Evolutionary conservation across 306 rosid species (phyloP).

Genomic region (Malus asiatica): DNA sequence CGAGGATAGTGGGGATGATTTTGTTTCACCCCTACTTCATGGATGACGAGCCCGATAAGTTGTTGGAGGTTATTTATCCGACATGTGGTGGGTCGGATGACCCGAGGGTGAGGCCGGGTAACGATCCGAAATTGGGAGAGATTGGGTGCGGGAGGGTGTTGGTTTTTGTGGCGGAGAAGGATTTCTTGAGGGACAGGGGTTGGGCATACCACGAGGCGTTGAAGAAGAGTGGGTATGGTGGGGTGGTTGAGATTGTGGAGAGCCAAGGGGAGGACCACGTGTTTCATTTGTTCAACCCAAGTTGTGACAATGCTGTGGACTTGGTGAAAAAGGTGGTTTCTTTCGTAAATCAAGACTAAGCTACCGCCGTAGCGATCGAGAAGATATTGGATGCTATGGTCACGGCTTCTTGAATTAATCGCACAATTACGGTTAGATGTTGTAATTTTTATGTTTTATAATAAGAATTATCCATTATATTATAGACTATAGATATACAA

Average conservation of each 20-base stretch:
- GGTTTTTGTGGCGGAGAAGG: constrained; percentile 60
- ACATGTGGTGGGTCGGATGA: neutral
- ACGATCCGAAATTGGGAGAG: constrained; percentile 44
- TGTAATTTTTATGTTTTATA: too few relatives aligned
- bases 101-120: constrained; percentile 25
- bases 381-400: too few relatives aligned
- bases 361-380: too few relatives aligned
- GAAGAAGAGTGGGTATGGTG: constrained; percentile 43
- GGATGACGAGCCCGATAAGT: constrained; percentile 3
- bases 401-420: too few relatives aligned
- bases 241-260: constrained; percentile 40
- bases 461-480: too few relatives aligned
- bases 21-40: too few relatives aligned
- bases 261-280: constrained; percentile 43
- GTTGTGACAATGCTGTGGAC: constrained; percentile 20
- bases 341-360: constrained; percentile 19
- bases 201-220: constrained; percentile 36
- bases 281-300: constrained; percentile 47
- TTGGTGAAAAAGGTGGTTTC: constrained; percentile 29
- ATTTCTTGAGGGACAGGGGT: constrained; percentile 44
- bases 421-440: too few relatives aligned
- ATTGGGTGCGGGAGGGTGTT: constrained; percentile 46
- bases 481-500: too few relatives aligned
- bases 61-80: constrained; percentile 23
- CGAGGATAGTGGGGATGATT: too few relatives aligned